Conservation (phyloP, 192 early-diverging fungal species). For the Blastocladiella britannica region DNA sequence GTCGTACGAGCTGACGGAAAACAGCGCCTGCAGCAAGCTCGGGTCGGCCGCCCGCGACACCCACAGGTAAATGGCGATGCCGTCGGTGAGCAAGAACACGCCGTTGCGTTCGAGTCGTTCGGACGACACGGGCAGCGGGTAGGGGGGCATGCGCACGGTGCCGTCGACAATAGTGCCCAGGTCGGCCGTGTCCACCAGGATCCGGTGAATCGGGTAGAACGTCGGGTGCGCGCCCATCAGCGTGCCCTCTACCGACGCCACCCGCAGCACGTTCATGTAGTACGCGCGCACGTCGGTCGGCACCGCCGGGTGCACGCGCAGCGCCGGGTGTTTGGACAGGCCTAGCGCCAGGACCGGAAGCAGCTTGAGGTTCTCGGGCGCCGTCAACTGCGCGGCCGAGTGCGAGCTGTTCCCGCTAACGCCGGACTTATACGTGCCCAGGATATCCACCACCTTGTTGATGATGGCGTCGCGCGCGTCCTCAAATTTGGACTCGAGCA, state of each 20-base stretch:
- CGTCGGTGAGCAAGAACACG: constrained; percentile 67
- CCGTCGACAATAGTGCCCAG: not conserved
- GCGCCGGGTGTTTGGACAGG: constrained; percentile 44
- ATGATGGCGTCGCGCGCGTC: constrained; percentile 82
- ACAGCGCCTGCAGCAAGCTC: constrained; percentile 49
- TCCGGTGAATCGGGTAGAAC: constrained; percentile 65
- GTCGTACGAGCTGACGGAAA: constrained; percentile 57
- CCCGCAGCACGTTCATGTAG: constrained; percentile 28
- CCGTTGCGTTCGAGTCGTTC: constrained; percentile 71
- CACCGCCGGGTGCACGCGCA: constrained; percentile 3
- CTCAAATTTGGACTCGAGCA: constrained; percentile 64
- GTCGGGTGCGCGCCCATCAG: constrained; percentile 39
- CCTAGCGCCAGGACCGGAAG: constrained; percentile 65
- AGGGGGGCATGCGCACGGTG: not conserved
- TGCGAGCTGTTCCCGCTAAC: constrained; percentile 47
- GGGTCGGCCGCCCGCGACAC: constrained; percentile 58
- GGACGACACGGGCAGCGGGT: constrained; percentile 25
- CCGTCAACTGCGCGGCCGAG: constrained; percentile 56
- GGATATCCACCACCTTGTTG: constrained; percentile 68
- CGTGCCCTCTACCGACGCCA: not conserved
- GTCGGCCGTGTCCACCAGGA: constrained; percentile 18
- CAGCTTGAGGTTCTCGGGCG: constrained; percentile 65
- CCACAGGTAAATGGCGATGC: constrained; percentile 72
- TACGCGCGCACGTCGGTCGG: constrained; percentile 16
- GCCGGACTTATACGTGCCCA: constrained; percentile 67